phyloP scores from a whole-genome alignment of 192 early-diverging fungal species.

The Coemansia sp. region DNA sequence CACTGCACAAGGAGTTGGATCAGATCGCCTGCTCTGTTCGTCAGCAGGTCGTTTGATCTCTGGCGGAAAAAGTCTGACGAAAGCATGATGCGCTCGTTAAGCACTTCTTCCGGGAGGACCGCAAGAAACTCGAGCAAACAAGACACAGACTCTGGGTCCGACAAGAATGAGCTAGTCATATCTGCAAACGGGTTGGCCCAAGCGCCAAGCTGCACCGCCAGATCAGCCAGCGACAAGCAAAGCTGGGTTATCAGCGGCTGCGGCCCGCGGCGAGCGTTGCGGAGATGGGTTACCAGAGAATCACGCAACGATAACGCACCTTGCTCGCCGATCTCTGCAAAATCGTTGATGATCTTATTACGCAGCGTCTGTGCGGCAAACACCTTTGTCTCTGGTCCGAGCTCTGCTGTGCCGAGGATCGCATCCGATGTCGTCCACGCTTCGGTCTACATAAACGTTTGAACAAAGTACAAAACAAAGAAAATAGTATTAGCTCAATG shows the following conservation, averaged over 20 bases:
- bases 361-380: conserved; percentile 96
- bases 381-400: conserved; percentile 64
- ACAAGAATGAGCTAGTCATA: conserved; percentile 70
- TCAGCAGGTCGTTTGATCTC: conserved; percentile 65
- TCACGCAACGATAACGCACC: conserved; percentile 72
- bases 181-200: conserved; percentile 84
- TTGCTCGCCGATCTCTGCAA: conserved; percentile 70
- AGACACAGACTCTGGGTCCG: conserved; percentile 61
- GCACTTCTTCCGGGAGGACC: conserved; percentile 87
- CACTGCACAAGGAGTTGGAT: conserved; percentile 70
- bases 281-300: conserved; percentile 73
- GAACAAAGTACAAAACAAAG: background rate
- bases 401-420: conserved; percentile 62
- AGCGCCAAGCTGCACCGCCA: conserved; percentile 76
- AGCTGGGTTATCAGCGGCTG: conserved; percentile 78
- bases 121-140: conserved; percentile 81
- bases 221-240: conserved; percentile 78
- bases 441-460: conserved; percentile 57
- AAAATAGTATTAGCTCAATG: background rate
- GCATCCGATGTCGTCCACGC: conserved; percentile 85
- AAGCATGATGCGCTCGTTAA: conserved; percentile 66
- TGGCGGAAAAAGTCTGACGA: conserved; percentile 62
- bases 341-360: conserved; percentile 87
- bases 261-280: conserved; percentile 59
- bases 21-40: conserved; percentile 67